phyloP scores from a whole-genome alignment of 2,329 filamentous ascomycete genomes.

The Fusarium torreyae region DNA sequence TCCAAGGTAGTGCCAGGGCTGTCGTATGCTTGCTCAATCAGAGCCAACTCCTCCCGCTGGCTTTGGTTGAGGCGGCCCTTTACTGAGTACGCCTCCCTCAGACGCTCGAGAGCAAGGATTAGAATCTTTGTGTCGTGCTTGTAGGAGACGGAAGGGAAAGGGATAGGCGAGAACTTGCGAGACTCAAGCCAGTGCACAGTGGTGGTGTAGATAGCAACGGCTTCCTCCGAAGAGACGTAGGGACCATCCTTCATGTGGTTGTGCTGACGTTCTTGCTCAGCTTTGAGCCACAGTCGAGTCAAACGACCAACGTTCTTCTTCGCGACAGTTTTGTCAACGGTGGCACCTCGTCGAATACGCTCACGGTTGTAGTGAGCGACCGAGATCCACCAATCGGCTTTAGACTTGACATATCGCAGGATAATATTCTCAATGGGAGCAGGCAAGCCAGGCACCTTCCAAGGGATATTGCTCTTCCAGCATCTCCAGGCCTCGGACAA shows the following conservation, averaged over 20 bases:
- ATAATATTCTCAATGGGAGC: conserved; percentile 99
- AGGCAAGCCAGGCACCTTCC: conserved; percentile 97
- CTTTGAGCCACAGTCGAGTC: conserved; percentile 96
- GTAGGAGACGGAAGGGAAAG: conserved; percentile 98
- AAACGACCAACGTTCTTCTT: conserved; percentile 98
- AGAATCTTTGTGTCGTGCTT: conserved; percentile 99
- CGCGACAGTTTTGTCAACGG: conserved; percentile 98
- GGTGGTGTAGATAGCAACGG: conserved; percentile 98
- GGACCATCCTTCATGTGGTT: conserved; percentile 99
- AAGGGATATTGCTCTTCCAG: conserved; percentile 99
- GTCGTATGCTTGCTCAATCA: conserved; percentile 99
- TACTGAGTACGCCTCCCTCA: conserved; percentile 96
- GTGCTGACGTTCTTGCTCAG: conserved; percentile 97
- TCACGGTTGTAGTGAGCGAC: conserved; percentile 99
- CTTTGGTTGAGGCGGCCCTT: conserved; percentile 98
- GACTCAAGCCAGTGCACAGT: conserved; percentile 99
- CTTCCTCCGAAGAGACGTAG: conserved; percentile 98
- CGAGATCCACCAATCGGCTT: conserved; percentile 99
- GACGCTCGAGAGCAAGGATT: conserved; percentile 91
- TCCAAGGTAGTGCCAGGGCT: conserved; percentile 96
- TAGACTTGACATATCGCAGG: conserved; percentile 97
- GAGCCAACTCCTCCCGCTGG: conserved; percentile 93
- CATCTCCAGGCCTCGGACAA: conserved; percentile 98
- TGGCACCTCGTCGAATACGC: conserved; percentile 94
- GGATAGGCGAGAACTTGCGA: conserved; percentile 97